phyloP scores from a whole-genome alignment of 805 yeast genomes.

The Scheffersomyces lignosus region DNA sequence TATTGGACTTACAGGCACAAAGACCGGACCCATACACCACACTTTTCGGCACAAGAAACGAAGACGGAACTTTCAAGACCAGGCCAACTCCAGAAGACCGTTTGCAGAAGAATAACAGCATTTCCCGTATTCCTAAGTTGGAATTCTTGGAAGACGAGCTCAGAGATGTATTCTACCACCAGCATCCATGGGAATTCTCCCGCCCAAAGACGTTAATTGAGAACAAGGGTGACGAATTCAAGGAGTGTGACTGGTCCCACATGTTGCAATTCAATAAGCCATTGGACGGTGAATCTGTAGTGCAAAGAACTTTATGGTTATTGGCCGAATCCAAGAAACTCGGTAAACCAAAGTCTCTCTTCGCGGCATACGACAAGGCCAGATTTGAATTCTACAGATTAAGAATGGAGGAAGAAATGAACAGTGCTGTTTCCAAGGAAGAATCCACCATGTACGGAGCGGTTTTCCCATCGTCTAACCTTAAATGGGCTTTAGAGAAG shows the following conservation, averaged over 20 bases:
- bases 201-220: constrained; percentile 85
- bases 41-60: constrained; percentile 14
- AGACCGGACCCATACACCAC: constrained; percentile 27
- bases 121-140: constrained; percentile 55
- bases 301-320: constrained; percentile 44
- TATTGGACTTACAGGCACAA: constrained; percentile 23
- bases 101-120: constrained; percentile 34
- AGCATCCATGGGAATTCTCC: constrained; percentile 98
- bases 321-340: constrained; percentile 20
- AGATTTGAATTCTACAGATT: constrained; percentile 84
- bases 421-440: constrained; percentile 67
- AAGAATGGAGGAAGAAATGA: constrained; percentile 84
- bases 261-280: constrained; percentile 72
- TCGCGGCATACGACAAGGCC: constrained; percentile 81
- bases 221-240: constrained; percentile 59
- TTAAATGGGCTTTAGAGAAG: constrained; percentile 65
- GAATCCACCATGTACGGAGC: constrained; percentile 88
- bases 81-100: constrained; percentile 39
- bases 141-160: constrained; percentile 74
- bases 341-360: constrained; percentile 28
- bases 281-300: constrained; percentile 77
- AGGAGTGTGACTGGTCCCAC: constrained; percentile 71
- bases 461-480: constrained; percentile 56
- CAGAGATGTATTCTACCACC: constrained; percentile 78
- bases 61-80: constrained; percentile 42